Base-by-base conservation (phyloP, 2,329 filamentous ascomycete genomes). In the Beauveria sp. region DNA sequence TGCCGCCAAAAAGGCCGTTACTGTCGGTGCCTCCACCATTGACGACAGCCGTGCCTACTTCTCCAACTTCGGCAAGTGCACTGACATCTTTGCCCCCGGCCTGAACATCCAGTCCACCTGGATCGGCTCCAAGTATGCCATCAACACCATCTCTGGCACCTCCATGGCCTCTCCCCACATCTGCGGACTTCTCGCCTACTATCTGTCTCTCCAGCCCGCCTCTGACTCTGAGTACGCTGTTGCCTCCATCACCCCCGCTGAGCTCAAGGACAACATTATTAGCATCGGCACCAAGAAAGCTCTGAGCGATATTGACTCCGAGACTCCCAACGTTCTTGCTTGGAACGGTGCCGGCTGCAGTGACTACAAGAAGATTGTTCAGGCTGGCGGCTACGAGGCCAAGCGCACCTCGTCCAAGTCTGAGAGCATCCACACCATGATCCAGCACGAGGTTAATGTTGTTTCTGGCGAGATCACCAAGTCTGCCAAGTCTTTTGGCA, bases 41-140 rank as follows among this genome's bases (percentile, higher is more conserved):
- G 86, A 89, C 71, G 94, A 99, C 74, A 91, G 91, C 83, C 93
- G 94, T 79, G 94, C 94, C 67, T 99, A 97, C 86, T 99, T 99
- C 87, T 99, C 96, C 86, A 99, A 99, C 90, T 97, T 88, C 77
- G 94, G 94, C 77, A 94, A 93, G 84, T 99, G 94, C 85, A 96
- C 93, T 75, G 94, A 99, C 79, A 96, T 99, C 83, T 99, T 99
- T 72, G 94, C 92, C 65, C 94, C 94, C 64, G 94, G 94, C 72
- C 84, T 97, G 71, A 96, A 92, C 87, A 96, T 99, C 71, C 85
- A 91, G 70, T 99, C 94, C 67, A 97, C 94, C 75, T 99, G 94
- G 94, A 96, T 96, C 70, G 94, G 96, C 74, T 93, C 89, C 85
- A 90, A 94, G 78, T 88, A 93, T 71, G 93, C 94, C 71, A 86